Conservation (phyloP, 2,329 filamentous ascomycete genomes). For the Cryphonectria radicalis region DNA sequence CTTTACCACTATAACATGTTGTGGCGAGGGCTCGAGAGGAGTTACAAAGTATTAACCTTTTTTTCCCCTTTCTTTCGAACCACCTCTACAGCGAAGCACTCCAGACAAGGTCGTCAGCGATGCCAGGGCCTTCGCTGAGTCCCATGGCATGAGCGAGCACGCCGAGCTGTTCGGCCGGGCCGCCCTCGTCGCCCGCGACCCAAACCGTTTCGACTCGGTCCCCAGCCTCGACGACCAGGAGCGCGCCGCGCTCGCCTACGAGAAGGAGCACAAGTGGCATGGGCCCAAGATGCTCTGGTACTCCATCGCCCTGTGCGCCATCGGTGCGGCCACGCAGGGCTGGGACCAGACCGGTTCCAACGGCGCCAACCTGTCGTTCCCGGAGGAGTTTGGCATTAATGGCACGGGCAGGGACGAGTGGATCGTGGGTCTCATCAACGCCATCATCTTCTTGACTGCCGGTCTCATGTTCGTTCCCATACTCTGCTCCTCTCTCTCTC, state of each 20-base stretch:
- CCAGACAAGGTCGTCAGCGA: constrained; percentile 53
- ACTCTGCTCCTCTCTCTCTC: too few relatives aligned
- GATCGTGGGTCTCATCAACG: constrained; percentile 70
- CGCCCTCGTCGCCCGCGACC: constrained; percentile 75
- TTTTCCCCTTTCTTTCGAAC: too few relatives aligned
- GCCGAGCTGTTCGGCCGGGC: constrained; percentile 66
- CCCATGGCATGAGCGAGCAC: constrained; percentile 63
- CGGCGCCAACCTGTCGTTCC: constrained; percentile 65
- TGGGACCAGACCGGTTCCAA: constrained; percentile 44
- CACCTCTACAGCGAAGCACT: constrained; percentile 32
- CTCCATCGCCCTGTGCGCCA: constrained; percentile 61
- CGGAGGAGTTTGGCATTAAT: constrained; percentile 55
- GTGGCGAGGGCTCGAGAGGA: too few relatives aligned
- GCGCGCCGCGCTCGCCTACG: constrained; percentile 61
- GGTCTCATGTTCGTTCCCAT: constrained; percentile 61
- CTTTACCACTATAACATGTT: too few relatives aligned
- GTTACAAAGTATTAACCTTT: not conserved
- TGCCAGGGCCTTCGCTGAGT: constrained; percentile 64
- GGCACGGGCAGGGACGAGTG: constrained; percentile 40
- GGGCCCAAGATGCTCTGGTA: constrained; percentile 66
- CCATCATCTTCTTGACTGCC: constrained; percentile 53
- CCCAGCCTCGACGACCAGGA: constrained; percentile 50
- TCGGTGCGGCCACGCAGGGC: constrained; percentile 59
- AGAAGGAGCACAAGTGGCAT: constrained; percentile 70
- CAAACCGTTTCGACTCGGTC: constrained; percentile 64